Evolutionary conservation across 306 rosid species (phyloP), one percentile per base, ranked within the genome.

Genomic region (Quercus gilva): DNA sequence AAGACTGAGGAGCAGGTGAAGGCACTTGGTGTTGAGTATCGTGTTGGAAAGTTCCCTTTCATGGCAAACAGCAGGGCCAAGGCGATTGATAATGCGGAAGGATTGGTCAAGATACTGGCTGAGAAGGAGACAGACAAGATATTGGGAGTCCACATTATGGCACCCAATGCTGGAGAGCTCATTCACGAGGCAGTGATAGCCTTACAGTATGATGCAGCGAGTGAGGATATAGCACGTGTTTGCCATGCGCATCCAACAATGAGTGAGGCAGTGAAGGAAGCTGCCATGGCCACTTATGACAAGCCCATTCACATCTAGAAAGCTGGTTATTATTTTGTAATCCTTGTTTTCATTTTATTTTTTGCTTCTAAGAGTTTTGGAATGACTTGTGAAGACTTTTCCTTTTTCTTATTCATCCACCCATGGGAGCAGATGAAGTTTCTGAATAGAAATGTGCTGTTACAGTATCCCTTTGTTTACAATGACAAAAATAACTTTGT

Each of bases 181-280:
- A 96, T 96, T 81, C 99, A 93, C 2, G 98, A 93, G 83, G 98
- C 99, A 28, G 99, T 86, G 3, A 74, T 96, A 51, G 99, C 98
- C 26, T 82, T 96, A 85, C 92, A 89, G 73, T 96, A 93, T 69
- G 98, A 91, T 81, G 99, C 98, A 19, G 80, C 98, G 0, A 96
- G 98, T 63, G 98, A 96, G 79, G 99, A 96, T 90, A 91, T 96
- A 35, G 99, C 99, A 23, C 98, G 98, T 0, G 99, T 96, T 76
- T 96, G 99, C 86, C 99, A 96, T 80, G 99, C 99, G 1, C 99
- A 96, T 88, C 99, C 99, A 41, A 96, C 98, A 49, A 88, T 93
- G 99, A 96, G 99, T 2, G 98, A 96, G 89, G 99, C 99, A 45
- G 51, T 96, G 86, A 96, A 96, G 90, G 99, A 96, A 88, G 99